Conservation (phyloP, 73 alveolate genomes). For the Effrenium voratum region DNA sequence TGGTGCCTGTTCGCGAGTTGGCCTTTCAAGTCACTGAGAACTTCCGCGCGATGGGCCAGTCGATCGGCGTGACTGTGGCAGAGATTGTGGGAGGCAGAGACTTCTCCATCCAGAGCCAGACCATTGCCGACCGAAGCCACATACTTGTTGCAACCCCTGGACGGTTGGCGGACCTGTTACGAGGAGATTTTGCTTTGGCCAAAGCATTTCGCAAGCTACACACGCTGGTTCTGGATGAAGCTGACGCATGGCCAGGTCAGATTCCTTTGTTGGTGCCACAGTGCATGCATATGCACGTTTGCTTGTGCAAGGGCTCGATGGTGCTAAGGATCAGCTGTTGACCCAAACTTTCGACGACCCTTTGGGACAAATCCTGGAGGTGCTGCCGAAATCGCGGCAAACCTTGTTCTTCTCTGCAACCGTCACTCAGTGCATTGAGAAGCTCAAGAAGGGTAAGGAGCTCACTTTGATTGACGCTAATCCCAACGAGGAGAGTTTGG, state of each 20-base stretch:
- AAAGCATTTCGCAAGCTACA: conserved; percentile 54
- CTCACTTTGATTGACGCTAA: conserved; percentile 91
- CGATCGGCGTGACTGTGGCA: conserved; percentile 38
- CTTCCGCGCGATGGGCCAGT: conserved; percentile 94
- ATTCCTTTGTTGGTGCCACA: background rate
- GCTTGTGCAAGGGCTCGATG: background rate
- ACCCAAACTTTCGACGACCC: conserved; percentile 88
- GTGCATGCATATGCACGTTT: background rate
- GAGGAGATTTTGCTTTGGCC: conserved; percentile 81
- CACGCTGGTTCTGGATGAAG: conserved; percentile 84
- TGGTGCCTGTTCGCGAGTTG: conserved; percentile 96
- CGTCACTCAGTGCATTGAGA: conserved; percentile 95
- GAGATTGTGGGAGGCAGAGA: conserved; percentile 92
- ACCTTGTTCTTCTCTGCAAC: conserved; percentile 96
- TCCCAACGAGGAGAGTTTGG: conserved; percentile 95
- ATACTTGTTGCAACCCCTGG: conserved; percentile 96
- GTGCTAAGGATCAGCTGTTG: conserved; percentile 64
- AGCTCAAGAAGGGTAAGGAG: conserved; percentile 52
- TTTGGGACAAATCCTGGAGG: conserved; percentile 94
- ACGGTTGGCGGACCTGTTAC: conserved; percentile 95
- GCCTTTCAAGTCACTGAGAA: conserved; percentile 96
- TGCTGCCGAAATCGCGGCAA: conserved; percentile 94
- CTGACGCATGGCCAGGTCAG: background rate
- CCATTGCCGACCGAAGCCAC: conserved; percentile 86
- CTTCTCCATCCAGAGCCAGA: conserved; percentile 81